Conservation (phyloP, 176 grass and related monocot species). For the Oryza meridionalis region DNA sequence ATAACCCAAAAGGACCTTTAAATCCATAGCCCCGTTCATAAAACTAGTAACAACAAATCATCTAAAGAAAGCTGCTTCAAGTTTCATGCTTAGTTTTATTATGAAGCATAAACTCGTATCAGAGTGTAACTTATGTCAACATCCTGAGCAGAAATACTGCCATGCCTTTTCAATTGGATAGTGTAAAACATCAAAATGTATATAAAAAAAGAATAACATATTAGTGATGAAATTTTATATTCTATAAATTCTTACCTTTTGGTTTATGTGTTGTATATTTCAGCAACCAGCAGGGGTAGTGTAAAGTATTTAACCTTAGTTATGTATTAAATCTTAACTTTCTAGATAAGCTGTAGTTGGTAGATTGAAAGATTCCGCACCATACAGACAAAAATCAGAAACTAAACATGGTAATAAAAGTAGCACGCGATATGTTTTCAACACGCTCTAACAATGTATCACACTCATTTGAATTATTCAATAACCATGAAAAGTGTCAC, state of each 20-base stretch:
- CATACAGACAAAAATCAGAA: conserved; percentile 27
- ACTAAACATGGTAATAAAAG: not conserved
- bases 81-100: conserved; percentile 3
- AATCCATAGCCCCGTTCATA: not conserved
- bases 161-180: not conserved
- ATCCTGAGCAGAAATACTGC: not conserved
- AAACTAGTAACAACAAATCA: conserved; percentile 19
- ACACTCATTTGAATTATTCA: not conserved
- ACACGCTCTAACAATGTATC: not conserved
- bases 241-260: conserved; percentile 17
- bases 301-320: conserved; percentile 25
- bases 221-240: conserved; percentile 18
- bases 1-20: not conserved
- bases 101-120: not conserved
- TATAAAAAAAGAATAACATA: not conserved
- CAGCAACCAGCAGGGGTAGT: not conserved
- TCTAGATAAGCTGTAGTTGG: not conserved
- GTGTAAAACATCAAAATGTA: not conserved
- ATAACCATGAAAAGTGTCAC: conserved; percentile 17
- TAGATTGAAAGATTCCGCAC: conserved; percentile 2
- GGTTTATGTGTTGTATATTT: conserved; percentile 25
- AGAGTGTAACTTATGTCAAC: not conserved
- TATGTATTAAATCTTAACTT: conserved; percentile 22
- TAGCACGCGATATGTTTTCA: not conserved
- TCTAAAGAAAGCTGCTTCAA: conserved; percentile 5